A percentile compares a stretch with the other conserved stretches of the same genome.
Conservation (phyloP, 768 basidiomycete genomes). For the Psilocybe azurescens region DNA sequence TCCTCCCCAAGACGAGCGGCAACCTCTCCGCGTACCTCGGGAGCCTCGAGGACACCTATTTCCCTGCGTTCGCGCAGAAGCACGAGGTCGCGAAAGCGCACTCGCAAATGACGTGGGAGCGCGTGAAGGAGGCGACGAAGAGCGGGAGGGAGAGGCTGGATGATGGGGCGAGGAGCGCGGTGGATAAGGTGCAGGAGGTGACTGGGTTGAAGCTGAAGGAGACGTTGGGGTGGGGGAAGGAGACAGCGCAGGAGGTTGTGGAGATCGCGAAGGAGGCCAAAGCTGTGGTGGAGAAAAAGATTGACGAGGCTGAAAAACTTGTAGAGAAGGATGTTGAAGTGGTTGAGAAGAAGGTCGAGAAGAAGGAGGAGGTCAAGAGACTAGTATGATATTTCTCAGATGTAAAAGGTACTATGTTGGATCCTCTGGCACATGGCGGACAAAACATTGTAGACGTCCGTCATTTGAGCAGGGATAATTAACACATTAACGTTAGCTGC, state of each 20-base stretch:
- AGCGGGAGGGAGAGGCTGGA: slow-evolving; percentile 50
- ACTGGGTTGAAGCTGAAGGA: slow-evolving; percentile 79
- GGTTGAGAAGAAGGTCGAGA: slow-evolving; percentile 20
- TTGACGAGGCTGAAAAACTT: slow-evolving; percentile 31
- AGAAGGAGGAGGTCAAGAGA: slow-evolving; percentile 12
- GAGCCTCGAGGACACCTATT: slow-evolving; percentile 71
- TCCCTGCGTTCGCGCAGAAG: slow-evolving; percentile 71
- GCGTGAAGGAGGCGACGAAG: slow-evolving; percentile 54
- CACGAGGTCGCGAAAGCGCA: slow-evolving; percentile 71
- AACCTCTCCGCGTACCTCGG: slow-evolving; percentile 73
- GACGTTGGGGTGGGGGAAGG: slow-evolving; percentile 38
- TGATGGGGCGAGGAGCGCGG: slow-evolving; percentile 43
- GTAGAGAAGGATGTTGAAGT: slow-evolving; percentile 24
- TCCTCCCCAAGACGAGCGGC: slow-evolving; percentile 82
- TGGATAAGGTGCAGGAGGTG: slow-evolving; percentile 27
- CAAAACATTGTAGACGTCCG: too few species aligned
- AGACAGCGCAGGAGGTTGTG: slow-evolving; percentile 12
- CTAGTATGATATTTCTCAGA: neutral
- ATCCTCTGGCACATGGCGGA: too few species aligned
- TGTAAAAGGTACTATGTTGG: too few species aligned
- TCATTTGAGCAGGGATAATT: too few species aligned
- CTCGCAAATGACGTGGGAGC: slow-evolving; percentile 61
- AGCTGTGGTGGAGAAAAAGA: slow-evolving; percentile 20
- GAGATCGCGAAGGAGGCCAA: slow-evolving; percentile 23
- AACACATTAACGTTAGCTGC: too few species aligned